Evolutionary conservation across 2,329 filamentous ascomycete genomes (phyloP).

Genomic region (Arthrobotrys musiformis): DNA sequence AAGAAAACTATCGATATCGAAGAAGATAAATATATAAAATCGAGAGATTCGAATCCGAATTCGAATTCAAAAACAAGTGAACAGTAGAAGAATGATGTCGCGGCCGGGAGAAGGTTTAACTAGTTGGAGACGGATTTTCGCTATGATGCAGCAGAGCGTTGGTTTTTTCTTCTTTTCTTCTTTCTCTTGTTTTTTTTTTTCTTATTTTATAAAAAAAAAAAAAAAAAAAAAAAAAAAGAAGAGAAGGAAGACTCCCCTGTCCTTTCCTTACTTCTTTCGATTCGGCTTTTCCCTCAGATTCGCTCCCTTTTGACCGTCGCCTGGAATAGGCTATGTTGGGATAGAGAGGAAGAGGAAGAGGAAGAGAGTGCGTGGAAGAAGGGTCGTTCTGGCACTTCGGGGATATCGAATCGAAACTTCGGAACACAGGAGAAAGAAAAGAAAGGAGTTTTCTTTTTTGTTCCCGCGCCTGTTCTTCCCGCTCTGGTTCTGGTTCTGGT

Average conservation of each 20-base stretch:
- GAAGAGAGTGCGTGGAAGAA: too few relatives aligned
- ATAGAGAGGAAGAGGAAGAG: too few relatives aligned
- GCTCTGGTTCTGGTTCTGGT: not conserved
- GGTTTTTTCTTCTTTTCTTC: conserved; percentile 21
- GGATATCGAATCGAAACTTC: conserved; percentile 9
- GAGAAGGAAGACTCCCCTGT: not conserved
- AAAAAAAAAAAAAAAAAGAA: not conserved
- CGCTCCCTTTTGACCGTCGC: conserved; percentile 37
- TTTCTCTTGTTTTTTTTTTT: not conserved
- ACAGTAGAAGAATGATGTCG: not conserved
- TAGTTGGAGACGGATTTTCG: conserved; percentile 21
- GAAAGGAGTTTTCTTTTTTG: too few relatives aligned
- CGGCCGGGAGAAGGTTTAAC: conserved; percentile 5
- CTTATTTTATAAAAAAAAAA: not conserved
- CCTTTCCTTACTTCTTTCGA: conserved; percentile 25
- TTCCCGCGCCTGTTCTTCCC: not conserved
- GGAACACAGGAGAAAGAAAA: conserved; percentile 2
- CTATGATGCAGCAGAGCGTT: conserved; percentile 21
- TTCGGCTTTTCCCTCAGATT: conserved; percentile 8
- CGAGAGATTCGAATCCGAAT: not conserved
- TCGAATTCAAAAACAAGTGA: conserved; percentile 2
- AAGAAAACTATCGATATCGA: not conserved
- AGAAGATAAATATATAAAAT: not conserved
- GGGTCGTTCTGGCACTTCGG: conserved; percentile 36
- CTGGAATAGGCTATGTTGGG: conserved; percentile 47